Base-by-base conservation (phyloP, 192 early-diverging fungal species). In the Backusella circina region DNA sequence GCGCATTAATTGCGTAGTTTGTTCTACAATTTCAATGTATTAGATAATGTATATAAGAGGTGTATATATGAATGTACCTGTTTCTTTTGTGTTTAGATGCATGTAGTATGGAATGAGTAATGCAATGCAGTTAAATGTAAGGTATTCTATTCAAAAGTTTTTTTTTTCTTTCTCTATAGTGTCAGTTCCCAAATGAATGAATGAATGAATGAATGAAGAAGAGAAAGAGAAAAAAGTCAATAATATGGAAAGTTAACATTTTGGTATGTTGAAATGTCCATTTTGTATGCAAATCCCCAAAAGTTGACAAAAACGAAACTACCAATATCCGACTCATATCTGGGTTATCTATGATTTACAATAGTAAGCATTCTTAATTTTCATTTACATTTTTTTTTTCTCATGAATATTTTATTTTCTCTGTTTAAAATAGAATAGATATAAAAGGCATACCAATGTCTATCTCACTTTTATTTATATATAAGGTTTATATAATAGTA, bases 1-100 rank as follows among this genome's bases (percentile, higher is more conserved):
- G 74, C 94, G 90, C 74, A 90, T 81, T 23, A 85, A 83, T 78
- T 88, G 84, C 32, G 54, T 61, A 26, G 8, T 61, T 61, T 61
- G 54, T 61, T 61, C 54, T 61, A 61, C 0, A 0, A 61, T 28
- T 4, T 13, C 0, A n/a, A 61, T 28, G 3, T 61, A 23, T 28
- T 28, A 61, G 21, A 13, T 61, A 2, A 0, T 28, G 5, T 61
- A 28, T 61, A 28, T 12, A 28, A 61, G 28, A 26, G 54, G 3
- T 13, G 54, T 61, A 28, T 61, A 28, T 28, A 13, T 61, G 5
- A 61, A 13, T 61, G 23, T 61, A 61, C 54, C 54, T 61, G 54
- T 28, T 28, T 61, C 54, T 61, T 61, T 61, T 21, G 21, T 28
- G 54, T 61, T 61, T 61, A 61, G 28, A 61, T 61, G 54, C 54